Evolutionary conservation across 2,329 filamentous ascomycete species (phyloP), one percentile per base, ranked within the genome.

Genomic region (Macroventuria anomochaeta): DNA sequence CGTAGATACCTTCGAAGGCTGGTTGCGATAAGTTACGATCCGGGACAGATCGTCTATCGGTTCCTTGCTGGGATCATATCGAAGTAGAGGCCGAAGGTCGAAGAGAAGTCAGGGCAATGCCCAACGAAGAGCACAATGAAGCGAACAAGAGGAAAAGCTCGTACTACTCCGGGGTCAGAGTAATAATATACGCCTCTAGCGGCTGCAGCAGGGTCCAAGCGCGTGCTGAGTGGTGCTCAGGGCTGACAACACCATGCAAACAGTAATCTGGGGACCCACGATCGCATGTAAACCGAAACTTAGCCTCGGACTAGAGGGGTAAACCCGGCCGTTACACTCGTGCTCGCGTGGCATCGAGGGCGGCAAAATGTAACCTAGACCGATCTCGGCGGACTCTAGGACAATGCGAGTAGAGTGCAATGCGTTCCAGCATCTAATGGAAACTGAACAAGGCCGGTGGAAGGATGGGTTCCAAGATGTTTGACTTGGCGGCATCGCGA

Each of bases 181-280:
- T 53, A 49, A 58, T 67, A 62, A 69, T 69, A 67, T 70, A 71
- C 32, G 39, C 40, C 38, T 40, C 39, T 38, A 34, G 33, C 43
- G 49, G 46, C 53, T 39, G 50, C 53, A 46, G 49, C 44, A 32
- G 33, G 46, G 46, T 39, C 51, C 34, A 29, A 34, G 51, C 51
- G 51, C 33, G n/a, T 48, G 40, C 44, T 52, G 48, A 46, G 26
- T 46, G 28, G 20, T 38, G 12, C 40, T 46, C 11, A 21, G 29
- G 21, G 36, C 48, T 46, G 40, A 54, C 34, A 36, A 20, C 10
- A 18, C 38, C 26, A 48, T 39, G 44, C 44, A 44, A 25, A 43
- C 21, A 10, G 37, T 31, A 44, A 43, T 37, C 44, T 44, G 5
- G 11, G 34, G 23, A 11, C n/a, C 25, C n/a, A 38, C 26, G 7